Conservation (phyloP, 2,329 filamentous ascomycete species). For the Trichoderma simmonsii region DNA sequence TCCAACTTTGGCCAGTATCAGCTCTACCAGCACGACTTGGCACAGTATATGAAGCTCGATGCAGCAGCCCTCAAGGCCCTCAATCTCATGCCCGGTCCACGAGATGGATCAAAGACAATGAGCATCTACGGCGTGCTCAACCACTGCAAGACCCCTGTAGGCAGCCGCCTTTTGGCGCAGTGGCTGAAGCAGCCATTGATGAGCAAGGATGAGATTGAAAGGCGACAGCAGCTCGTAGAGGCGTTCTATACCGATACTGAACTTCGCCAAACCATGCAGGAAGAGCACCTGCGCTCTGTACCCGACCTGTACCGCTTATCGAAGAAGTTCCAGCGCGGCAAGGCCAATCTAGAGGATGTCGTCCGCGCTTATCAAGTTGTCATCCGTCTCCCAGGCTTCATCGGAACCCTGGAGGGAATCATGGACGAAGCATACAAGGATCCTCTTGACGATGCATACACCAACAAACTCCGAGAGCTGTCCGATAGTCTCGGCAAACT, state of each 20-base stretch:
- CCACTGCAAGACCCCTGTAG: slow-evolving; percentile 95
- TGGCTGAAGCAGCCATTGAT: slow-evolving; percentile 98
- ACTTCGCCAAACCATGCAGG: slow-evolving; percentile 91
- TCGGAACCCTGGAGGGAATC: slow-evolving; percentile 83
- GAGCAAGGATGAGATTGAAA: slow-evolving; percentile 83
- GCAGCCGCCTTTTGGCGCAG: slow-evolving; percentile 83
- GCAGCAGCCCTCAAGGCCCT: slow-evolving; percentile 89
- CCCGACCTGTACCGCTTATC: slow-evolving; percentile 91
- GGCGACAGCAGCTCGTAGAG: slow-evolving; percentile 89
- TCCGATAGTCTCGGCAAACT: slow-evolving; percentile 79
- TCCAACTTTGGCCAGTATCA: slow-evolving; percentile 97
- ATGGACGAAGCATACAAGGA: slow-evolving; percentile 95
- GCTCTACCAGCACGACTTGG: slow-evolving; percentile 93
- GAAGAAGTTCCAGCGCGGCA: slow-evolving; percentile 90
- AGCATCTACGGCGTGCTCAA: slow-evolving; percentile 91
- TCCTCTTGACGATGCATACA: slow-evolving; percentile 83
- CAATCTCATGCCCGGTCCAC: slow-evolving; percentile 93
- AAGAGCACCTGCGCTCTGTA: slow-evolving; percentile 88
- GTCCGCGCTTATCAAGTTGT: slow-evolving; percentile 93
- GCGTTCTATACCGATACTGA: slow-evolving; percentile 93
- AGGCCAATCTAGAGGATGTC: slow-evolving; percentile 91
- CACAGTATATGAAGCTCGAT: slow-evolving; percentile 98
- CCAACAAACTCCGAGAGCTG: slow-evolving; percentile 72
- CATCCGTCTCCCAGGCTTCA: slow-evolving; percentile 85
- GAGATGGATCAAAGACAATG: slow-evolving; percentile 97